Percentiles rank a stretch among this genome's conserved stretches.
Evolutionary conservation across 805 yeast species (phyloP).

Genomic region (Saccharomycopsis babjevae): DNA sequence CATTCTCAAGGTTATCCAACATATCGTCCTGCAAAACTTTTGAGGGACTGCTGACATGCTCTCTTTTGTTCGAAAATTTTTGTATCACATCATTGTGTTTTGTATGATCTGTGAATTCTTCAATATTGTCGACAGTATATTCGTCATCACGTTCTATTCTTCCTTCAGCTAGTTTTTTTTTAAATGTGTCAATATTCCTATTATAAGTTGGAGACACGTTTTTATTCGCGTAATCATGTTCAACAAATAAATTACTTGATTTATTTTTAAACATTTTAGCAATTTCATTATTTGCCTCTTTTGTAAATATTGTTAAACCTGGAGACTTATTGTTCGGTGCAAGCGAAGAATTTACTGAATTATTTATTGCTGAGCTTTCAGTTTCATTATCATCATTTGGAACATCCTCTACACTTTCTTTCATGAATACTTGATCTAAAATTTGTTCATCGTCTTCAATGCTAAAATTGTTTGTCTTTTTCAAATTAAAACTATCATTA

Average conservation of each 20-base stretch:
- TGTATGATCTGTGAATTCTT: slow-evolving; percentile 29
- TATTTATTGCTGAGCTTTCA: background rate
- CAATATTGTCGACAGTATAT: slow-evolving; percentile 22
- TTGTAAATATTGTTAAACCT: slow-evolving; percentile 72
- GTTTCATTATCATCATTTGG: background rate
- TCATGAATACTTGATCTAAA: background rate
- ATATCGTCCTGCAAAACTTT: background rate
- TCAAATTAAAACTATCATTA: background rate
- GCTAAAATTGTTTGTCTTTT: background rate
- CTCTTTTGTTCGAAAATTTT: background rate
- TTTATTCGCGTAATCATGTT: slow-evolving; percentile 11
- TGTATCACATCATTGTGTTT: background rate
- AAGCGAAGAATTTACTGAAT: background rate
- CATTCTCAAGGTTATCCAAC: slow-evolving; percentile 5
- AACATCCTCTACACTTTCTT: background rate
- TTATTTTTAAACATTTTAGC: slow-evolving; percentile 50
- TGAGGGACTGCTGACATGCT: background rate
- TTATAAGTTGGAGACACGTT: slow-evolving; percentile 19
- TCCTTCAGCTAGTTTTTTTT: background rate
- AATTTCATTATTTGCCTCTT: slow-evolving; percentile 66
- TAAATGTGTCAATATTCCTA: background rate
- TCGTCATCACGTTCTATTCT: background rate
- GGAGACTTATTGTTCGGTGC: slow-evolving; percentile 27
- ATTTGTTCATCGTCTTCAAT: slow-evolving; percentile 2
- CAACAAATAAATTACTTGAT: slow-evolving; percentile 27